Evolutionary conservation across 805 yeast species (phyloP).

Genomic region (Clavispora asparagi): DNA sequence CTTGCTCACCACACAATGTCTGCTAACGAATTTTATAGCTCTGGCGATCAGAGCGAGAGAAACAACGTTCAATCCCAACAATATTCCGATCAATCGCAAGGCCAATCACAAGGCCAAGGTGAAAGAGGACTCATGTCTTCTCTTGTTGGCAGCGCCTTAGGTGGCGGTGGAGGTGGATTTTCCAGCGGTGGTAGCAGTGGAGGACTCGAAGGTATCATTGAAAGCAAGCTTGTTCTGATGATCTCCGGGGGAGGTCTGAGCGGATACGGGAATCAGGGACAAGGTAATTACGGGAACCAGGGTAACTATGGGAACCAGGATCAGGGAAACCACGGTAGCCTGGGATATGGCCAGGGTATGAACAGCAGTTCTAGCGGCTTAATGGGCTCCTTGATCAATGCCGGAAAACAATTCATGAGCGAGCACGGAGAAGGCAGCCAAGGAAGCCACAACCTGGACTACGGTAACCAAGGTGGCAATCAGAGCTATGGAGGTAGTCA

Average conservation of each 20-base stretch:
- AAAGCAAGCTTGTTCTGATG: conserved; percentile 1
- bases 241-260: not conserved
- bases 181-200: not conserved
- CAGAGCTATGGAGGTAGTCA: not conserved
- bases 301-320: not conserved
- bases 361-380: not conserved
- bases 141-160: conserved; percentile 23
- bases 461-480: conserved; percentile 1
- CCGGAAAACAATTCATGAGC: not conserved
- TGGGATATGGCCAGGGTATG: not conserved
- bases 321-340: not conserved
- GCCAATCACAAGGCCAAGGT: conserved; percentile 8
- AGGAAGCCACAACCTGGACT: conserved; percentile 1
- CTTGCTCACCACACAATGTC: conserved; percentile 34
- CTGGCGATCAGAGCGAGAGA: conserved; percentile 28
- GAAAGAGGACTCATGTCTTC: conserved; percentile 23
- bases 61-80: conserved; percentile 6
- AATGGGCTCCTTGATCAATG: not conserved
- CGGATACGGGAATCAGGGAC: not conserved
- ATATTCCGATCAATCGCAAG: not conserved
- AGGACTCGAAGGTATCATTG: conserved; percentile 15
- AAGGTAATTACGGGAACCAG: not conserved
- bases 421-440: not conserved
- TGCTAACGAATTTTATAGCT: conserved; percentile 51
- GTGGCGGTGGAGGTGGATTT: conserved; percentile 26